A percentile compares a stretch with the other conserved stretches of the same genome.
These are phyloP conservation scores for Suhomyces terraborum DNA, from an alignment of 1,139 yeast genomes.

Conservation along the genomic window DNA sequence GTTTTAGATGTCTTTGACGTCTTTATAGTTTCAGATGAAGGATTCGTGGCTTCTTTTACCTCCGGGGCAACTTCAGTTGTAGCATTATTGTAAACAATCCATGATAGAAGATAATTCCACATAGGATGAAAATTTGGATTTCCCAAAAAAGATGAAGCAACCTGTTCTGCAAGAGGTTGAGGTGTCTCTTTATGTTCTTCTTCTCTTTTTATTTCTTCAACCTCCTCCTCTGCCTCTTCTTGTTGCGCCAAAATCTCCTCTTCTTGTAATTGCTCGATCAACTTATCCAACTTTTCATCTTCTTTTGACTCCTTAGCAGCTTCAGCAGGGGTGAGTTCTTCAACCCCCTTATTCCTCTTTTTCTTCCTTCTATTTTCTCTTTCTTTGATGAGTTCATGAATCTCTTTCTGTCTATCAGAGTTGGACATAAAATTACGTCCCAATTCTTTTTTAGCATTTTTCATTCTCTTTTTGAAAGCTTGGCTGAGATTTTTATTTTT, in stretches of 20 bases:
- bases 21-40: background rate
- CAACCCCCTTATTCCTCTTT: slow-evolving; percentile 7
- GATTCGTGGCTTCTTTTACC: slow-evolving; percentile 12
- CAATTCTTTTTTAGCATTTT: slow-evolving; percentile 33
- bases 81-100: slow-evolving; percentile 34
- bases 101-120: slow-evolving; percentile 42
- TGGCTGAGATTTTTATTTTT: slow-evolving; percentile 32
- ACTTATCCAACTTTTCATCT: slow-evolving; percentile 7
- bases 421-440: slow-evolving; percentile 35
- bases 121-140: slow-evolving; percentile 36
- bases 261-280: slow-evolving; percentile 7
- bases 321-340: slow-evolving; percentile 6
- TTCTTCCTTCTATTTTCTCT: slow-evolving; percentile 15
- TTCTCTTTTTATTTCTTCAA: background rate
- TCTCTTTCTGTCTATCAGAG: slow-evolving; percentile 27
- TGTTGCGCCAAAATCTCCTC: slow-evolving; percentile 1
- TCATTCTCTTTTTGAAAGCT: slow-evolving; percentile 29
- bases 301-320: slow-evolving; percentile 4
- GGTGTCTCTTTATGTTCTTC: background rate
- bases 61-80: slow-evolving; percentile 4
- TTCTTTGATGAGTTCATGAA: slow-evolving; percentile 20
- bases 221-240: slow-evolving; percentile 4
- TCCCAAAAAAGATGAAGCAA: slow-evolving; percentile 10
- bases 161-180: background rate
- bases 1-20: background rate